Evolutionary conservation across 2,329 filamentous ascomycete species (phyloP).

Genomic region (Fusarium sp.): DNA sequence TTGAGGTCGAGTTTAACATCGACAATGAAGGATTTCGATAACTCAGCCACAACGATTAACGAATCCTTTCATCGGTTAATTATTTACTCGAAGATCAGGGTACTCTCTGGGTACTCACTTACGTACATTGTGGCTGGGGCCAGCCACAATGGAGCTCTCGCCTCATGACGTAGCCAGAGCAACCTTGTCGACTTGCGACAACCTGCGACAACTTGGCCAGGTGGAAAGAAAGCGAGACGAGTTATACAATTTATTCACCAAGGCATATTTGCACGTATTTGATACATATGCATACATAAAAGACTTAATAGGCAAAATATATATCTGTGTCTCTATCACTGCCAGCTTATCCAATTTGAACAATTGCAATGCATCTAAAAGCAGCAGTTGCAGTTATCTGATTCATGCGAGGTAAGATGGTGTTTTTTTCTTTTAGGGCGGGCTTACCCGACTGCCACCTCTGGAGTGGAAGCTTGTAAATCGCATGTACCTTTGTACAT

Average conservation of each 20-base stretch:
- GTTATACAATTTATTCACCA: background rate
- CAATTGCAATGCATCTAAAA: background rate
- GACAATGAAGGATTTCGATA: slow-evolving; percentile 6
- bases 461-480: slow-evolving; percentile 15
- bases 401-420: background rate
- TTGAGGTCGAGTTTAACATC: slow-evolving; percentile 6
- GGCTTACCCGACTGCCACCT: slow-evolving; percentile 8
- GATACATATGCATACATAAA: background rate
- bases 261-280: background rate
- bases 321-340: no score
- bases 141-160: slow-evolving; percentile 28
- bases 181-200: slow-evolving; percentile 11
- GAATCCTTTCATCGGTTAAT: slow-evolving; percentile 15
- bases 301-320: background rate
- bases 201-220: slow-evolving; percentile 2
- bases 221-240: background rate
- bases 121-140: slow-evolving; percentile 29
- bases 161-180: slow-evolving; percentile 39
- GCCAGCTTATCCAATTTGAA: background rate
- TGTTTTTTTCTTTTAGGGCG: background rate
- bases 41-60: slow-evolving; percentile 36
- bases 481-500: slow-evolving; percentile 9
- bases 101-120: no score
- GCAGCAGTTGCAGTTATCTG: background rate
- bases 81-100: slow-evolving; percentile 17